Conservation (phyloP, 805 yeast species). For the Spathaspora girioi region DNA sequence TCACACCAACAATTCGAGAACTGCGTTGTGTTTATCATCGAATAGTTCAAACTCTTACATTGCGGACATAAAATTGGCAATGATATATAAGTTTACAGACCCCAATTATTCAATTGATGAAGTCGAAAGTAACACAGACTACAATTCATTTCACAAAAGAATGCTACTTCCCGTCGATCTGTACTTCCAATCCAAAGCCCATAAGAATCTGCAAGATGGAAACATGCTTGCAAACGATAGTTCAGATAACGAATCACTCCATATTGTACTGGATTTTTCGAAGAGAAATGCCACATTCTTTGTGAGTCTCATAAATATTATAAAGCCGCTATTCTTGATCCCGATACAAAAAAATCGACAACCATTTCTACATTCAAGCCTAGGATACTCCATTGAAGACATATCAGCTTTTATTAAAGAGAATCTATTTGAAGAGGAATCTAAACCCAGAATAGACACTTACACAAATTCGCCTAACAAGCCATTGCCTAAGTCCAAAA, state of each 20-base stretch:
- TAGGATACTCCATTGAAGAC: constrained; percentile 28
- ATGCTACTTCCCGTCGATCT: constrained; percentile 34
- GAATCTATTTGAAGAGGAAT: constrained; percentile 10
- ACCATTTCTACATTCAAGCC: constrained; percentile 20
- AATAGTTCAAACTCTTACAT: constrained; percentile 32
- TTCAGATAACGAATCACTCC: background rate
- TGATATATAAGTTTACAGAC: constrained; percentile 31
- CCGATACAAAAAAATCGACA: background rate
- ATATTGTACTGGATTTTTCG: background rate
- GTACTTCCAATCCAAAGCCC: constrained; percentile 21
- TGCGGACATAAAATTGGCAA: constrained; percentile 26
- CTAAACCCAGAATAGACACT: background rate
- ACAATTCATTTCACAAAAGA: constrained; percentile 22
- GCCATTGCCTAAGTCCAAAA: background rate
- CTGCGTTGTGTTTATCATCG: constrained; percentile 27
- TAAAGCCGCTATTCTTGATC: background rate
- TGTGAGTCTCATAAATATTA: background rate
- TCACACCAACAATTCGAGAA: constrained; percentile 13
- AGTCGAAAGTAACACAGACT: constrained; percentile 17
- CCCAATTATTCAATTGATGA: constrained; percentile 26
- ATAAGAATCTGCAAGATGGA: constrained; percentile 12
- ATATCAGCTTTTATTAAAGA: constrained; percentile 19
- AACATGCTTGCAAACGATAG: background rate
- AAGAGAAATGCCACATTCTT: background rate
- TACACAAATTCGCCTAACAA: background rate